Evolutionary conservation across 2,329 filamentous ascomycete genomes (phyloP), one percentile per base, ranked within the genome.

Genomic region (Fusarium foetens): DNA sequence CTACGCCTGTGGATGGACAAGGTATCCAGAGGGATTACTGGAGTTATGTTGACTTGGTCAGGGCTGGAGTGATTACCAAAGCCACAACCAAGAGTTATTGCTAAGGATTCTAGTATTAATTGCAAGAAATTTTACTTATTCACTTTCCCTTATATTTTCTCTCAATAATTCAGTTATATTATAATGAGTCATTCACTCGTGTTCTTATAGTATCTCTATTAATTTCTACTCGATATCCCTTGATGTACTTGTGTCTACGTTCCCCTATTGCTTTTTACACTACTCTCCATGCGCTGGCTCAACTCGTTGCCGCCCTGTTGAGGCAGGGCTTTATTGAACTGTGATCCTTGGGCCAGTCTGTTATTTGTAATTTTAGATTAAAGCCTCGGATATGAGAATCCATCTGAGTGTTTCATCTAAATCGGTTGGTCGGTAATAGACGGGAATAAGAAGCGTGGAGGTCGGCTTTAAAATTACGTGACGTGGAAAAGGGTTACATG

Each of bases 61-160:
- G 55, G 16, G 55, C 55, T n/a, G 55, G 55, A 2, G 55, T 58
- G 2, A 51, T 58, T 6, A 58, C 55, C 1, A 58, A 58, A n/a
- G 43, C 55, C 17, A 58, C 35, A 16, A 51, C 43, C 1, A 51
- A 58, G 33, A 51, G 55, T 8, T 58, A 58, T 31, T 58, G 55
- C 16, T 58, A 25, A 46, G 13, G 9, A 12, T 13, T 7, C 8
- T 5, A 1, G 4, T 19, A 9, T 9, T 2, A 1, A 23, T 13
- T 7, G 8, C 10, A 5, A 0, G 1, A 11, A 1, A 23, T 17
- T 13, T 5, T 9, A 2, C 5, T 33, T 13, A 0, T 23, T 13
- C 5, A 13, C 5, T 13, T 19, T 13, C 14, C 5, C 1, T 8
- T 31, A 13, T 2, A 6, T 13, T 25, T 25, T 25, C 25, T 25